A percentile compares a stretch with the other conserved stretches of the same genome.
phyloP scores from a whole-genome alignment of 495 filamentous ascomycete species.

The Hypoxylon perforatum region DNA sequence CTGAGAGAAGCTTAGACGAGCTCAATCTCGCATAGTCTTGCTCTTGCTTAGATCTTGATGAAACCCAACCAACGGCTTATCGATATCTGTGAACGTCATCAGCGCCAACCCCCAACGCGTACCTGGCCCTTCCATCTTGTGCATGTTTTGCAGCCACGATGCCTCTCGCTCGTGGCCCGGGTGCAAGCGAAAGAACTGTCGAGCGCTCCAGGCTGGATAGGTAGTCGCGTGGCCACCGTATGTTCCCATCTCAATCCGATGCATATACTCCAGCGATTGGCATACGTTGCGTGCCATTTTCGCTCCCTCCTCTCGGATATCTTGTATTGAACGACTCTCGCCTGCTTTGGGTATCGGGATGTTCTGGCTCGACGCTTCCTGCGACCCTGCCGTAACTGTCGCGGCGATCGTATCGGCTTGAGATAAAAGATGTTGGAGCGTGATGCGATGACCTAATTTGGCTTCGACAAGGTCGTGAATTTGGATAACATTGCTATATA shows the following conservation, averaged over 20 bases:
- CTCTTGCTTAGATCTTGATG: background rate
- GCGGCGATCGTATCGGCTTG: background rate
- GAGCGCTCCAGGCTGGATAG: slow-evolving; percentile 29
- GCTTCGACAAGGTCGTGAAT: slow-evolving; percentile 18
- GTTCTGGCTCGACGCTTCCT: background rate
- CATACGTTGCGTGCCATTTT: slow-evolving; percentile 24
- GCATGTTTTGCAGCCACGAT: slow-evolving; percentile 27
- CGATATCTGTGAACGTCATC: slow-evolving; percentile 29
- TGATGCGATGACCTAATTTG: slow-evolving; percentile 13
- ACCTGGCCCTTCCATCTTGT: slow-evolving; percentile 23
- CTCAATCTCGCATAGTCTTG: background rate
- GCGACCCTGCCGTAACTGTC: background rate
- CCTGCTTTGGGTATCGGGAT: background rate
- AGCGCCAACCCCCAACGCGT: slow-evolving; percentile 30
- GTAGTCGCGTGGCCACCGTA: slow-evolving; percentile 28
- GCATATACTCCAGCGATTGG: slow-evolving; percentile 28
- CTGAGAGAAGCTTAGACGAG: background rate
- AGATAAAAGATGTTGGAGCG: slow-evolving; percentile 10
- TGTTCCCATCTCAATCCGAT: slow-evolving; percentile 30
- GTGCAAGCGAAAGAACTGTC: slow-evolving; percentile 29
- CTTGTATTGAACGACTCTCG: slow-evolving; percentile 20
- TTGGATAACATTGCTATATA: slow-evolving; percentile 31
- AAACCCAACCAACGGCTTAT: slow-evolving; percentile 12
- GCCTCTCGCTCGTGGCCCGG: slow-evolving; percentile 25
- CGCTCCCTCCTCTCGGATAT: slow-evolving; percentile 17